phyloP scores from a whole-genome alignment of 768 basidiomycete genomes.

The Rhodotorula babjevae region DNA sequence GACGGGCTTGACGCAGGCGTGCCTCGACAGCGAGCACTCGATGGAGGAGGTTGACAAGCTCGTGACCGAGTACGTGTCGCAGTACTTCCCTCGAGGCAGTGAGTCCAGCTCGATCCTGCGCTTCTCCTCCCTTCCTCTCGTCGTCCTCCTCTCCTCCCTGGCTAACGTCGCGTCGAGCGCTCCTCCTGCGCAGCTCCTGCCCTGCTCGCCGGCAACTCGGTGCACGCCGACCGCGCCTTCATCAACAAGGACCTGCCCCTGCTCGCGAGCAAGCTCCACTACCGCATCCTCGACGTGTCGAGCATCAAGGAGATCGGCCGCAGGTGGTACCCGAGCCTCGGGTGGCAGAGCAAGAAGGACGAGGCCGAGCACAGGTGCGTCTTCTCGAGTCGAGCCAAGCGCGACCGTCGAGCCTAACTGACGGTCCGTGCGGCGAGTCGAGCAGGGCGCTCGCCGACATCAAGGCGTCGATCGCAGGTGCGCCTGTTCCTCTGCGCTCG shows the following conservation, averaged over 20 bases:
- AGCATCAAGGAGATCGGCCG: conserved; percentile 45
- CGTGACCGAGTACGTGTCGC: conserved; percentile 46
- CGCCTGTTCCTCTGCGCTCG: background rate
- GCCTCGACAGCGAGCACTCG: conserved; percentile 45
- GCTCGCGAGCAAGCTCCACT: conserved; percentile 46
- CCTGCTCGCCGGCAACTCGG: conserved; percentile 29
- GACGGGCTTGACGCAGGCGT: conserved; percentile 48
- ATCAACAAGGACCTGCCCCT: conserved; percentile 45
- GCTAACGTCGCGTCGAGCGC: conserved; percentile 23
- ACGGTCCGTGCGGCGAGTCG: too few relatives aligned
- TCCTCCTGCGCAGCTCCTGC: conserved; percentile 37
- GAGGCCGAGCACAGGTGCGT: conserved; percentile 35
- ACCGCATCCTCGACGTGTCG: conserved; percentile 47
- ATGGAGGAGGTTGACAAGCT: conserved; percentile 44
- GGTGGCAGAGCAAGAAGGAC: conserved; percentile 19
- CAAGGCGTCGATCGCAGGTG: conserved; percentile 32
- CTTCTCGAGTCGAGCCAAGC: too few relatives aligned
- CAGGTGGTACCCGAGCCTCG: conserved; percentile 46
- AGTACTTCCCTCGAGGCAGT: conserved; percentile 44
- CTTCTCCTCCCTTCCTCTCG: background rate
- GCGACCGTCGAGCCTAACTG: too few relatives aligned
- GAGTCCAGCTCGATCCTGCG: too few relatives aligned
- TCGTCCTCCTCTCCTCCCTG: background rate
- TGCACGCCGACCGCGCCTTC: conserved; percentile 39
- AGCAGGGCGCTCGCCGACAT: conserved; percentile 33